These are phyloP conservation scores for Cryphonectria parasitica DNA, from an alignment of 2,329 filamentous ascomycete genomes.

Conservation along the genomic window DNA sequence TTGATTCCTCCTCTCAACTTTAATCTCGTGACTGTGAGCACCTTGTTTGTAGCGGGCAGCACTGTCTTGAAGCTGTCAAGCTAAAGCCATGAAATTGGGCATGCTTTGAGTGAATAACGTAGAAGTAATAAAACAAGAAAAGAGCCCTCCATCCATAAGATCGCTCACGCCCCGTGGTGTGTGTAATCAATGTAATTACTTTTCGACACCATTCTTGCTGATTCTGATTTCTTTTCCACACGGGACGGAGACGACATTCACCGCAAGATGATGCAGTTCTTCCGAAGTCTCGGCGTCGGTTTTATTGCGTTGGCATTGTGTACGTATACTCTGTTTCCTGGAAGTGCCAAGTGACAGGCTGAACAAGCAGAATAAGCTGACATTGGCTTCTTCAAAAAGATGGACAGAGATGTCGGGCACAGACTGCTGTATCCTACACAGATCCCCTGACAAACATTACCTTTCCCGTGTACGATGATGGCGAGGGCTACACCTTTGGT, in stretches of 20 bases:
- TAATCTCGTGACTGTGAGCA: background rate
- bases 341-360: no score
- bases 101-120: background rate
- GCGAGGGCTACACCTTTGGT: conserved; percentile 23
- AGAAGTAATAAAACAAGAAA: background rate
- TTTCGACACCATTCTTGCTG: background rate
- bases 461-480: conserved; percentile 21
- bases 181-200: background rate
- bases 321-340: background rate
- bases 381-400: background rate
- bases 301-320: conserved; percentile 21
- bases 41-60: background rate
- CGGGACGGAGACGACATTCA: conserved; percentile 4
- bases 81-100: background rate
- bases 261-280: conserved; percentile 22
- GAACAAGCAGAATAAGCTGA: background rate
- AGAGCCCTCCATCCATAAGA: conserved; percentile 6
- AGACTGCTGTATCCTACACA: conserved; percentile 19
- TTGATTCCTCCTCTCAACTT: background rate
- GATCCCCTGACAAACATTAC: conserved; percentile 24
- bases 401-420: conserved; percentile 22
- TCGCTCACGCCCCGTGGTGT: background rate
- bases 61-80: background rate
- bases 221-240: background rate
- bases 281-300: conserved; percentile 18